Base-by-base conservation (phyloP, 768 basidiomycete genomes). In the Podaxis sp. region DNA sequence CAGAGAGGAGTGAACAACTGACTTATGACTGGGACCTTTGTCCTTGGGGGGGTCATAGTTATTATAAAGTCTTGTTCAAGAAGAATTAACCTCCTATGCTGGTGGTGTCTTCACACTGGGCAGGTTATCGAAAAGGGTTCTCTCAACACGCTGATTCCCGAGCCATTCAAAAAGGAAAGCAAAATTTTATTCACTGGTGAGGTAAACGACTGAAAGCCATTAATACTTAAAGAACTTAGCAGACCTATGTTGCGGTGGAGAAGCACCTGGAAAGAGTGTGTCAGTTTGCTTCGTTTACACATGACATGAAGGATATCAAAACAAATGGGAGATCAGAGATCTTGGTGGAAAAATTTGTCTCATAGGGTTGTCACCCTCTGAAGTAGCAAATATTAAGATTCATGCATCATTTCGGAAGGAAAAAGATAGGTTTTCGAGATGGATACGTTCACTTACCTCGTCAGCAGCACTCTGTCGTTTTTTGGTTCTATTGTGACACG, bases 351-450 rank as follows among this genome's bases (percentile, higher is more conserved):
- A 81, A 72, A 58, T 67, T 85, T 72, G 83, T 89, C 87, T 89
- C 88, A 89, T 89, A 71, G 86, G 82, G 78, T 56, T 58, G 37
- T 48, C 72, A 17, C 65, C 82, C 88, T 91, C 90, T 90, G 89
- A 91, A 93, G 90, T 91, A 91, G 90, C 90, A 91, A 91, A 91
- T 91, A 90, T 89, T 56, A 78, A 72, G 60, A 49, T 64, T 70
- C 64, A 75, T 72, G 71, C 80, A 78, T 81, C 78, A 79, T 68
- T 63, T 55, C 44, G 64, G 61, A 64, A 64, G 56, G 37, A 49
- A 55, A 63, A 40, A 20, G 44, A 46, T 6, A 49, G 20, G 12
- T 50, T 24, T 56, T 33, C 52, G 20, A 38, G 54, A 56, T 30
- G 54, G 7, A 30, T 4, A 20, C 20, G 4, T 10, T 11, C 13